Conservation (phyloP, 225 moss, liverwort and hornwort genomes). For the Straminergon stramineum region DNA sequence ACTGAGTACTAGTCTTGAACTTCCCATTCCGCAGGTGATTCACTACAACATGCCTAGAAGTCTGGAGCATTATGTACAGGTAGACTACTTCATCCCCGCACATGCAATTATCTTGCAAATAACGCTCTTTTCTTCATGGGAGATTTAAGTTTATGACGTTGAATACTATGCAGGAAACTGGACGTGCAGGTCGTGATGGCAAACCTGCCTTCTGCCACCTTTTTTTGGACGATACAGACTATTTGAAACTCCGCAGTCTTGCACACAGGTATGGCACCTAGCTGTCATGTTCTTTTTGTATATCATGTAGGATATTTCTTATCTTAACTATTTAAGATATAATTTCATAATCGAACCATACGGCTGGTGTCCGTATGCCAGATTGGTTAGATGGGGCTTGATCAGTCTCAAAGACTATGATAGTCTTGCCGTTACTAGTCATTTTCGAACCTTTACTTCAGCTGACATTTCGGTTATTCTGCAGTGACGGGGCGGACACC, state of each 20-base stretch:
- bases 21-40: slow-evolving; percentile 44
- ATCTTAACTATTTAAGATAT: neutral
- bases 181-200: slow-evolving; percentile 91
- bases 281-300: neutral
- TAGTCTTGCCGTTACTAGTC: neutral
- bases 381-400: neutral
- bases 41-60: slow-evolving; percentile 92
- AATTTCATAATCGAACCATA: neutral
- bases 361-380: neutral
- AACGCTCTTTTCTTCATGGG: neutral
- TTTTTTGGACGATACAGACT: slow-evolving; percentile 74
- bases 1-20: neutral
- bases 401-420: neutral
- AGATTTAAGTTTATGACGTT: neutral
- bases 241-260: slow-evolving; percentile 91
- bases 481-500: slow-evolving; percentile 87
- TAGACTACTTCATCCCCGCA: neutral
- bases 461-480: neutral
- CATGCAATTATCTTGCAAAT: neutral
- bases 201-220: slow-evolving; percentile 70
- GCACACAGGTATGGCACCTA: slow-evolving; percentile 53
- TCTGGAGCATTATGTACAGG: slow-evolving; percentile 96
- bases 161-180: slow-evolving; percentile 65
- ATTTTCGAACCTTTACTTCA: neutral
- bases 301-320: neutral